Evolutionary conservation across 2,329 filamentous ascomycete species (phyloP), one percentile per base, ranked within the genome.

Genomic region (Teratosphaeria destructans): DNA sequence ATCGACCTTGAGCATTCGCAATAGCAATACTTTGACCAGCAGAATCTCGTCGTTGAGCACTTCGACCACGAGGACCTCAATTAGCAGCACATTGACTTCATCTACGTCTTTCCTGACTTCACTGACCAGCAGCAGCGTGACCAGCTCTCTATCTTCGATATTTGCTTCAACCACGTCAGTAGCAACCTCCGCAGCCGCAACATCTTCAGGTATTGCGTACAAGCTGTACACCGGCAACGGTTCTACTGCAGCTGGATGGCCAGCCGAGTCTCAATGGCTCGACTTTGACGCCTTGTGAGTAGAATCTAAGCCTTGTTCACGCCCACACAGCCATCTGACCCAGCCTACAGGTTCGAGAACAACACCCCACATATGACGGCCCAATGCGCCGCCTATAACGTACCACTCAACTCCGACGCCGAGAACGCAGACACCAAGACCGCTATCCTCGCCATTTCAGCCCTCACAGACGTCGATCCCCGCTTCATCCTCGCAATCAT

Each of bases 401-500:
- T 68, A 11, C 60, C 69, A n/a, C 71, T 77, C 66, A 72, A 77
- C 64, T 70, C 68, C 26, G 66, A 69, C 49, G 60, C 66, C 7
- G 77, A 78, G 63, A 74, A 70, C 16, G 63, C 67, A 27, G 67
- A 72, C 55, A 71, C 79, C 61, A 71, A 74, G 57, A 58, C 66
- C 16, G 71, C 71, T 26, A 76, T 78, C 61, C 56, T 66, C 26
- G 55, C 62, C 19, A 63, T 72, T 37, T 68, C 71, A 49, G 59
- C 58, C 3, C 58, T 66, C 7, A 69, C 72, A 7, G 66, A 69
- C 43, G 66, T 79, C 10, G 72, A 75, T 57, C 57, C 70, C n/a
- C 71, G 73, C 39, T 75, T 77, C 70, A 73, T 79, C 59, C 68
- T 79, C 47, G 75, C 76, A 39, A 72, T 76, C 54, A 66, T 78